Base-by-base conservation (phyloP, 441 rosid genomes). In the Aleurites moluccanus region DNA sequence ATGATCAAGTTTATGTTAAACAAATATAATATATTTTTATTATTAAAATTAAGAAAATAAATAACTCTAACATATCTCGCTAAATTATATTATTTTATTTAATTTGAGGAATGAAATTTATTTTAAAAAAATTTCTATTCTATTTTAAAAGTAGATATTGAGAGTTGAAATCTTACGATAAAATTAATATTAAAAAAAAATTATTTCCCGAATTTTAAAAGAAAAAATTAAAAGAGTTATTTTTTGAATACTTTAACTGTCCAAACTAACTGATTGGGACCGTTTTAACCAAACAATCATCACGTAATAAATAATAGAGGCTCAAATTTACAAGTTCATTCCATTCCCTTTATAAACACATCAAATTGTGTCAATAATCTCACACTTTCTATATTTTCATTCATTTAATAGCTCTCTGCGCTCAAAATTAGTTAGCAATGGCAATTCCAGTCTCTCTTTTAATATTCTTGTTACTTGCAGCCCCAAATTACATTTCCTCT, bases 401-500 rank as follows among this genome's bases (percentile, higher is more conserved):
- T 55, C 9, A 33, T 57, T 40, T 42, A 28, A 52, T 16, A 64
- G 18, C 27, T 3, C 11, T 30, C 13, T 27, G 2, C 28, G 23
- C 47, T n/a, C 15, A 14, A 13, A 50, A 16, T 18, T 5, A 33
- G 4, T 33, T 33, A 13, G 11, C 30, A 73, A 79, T 79, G 82
- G 78, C 80, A 66, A 13, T 67, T 35, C 72, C 68, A 9, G 75
- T 65, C 25, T 75, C 79, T 55, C 74, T 78, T 65, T 30, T 78
- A 14, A 30, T 67, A 8, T 62, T 83, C 74, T 63, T 84, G 78
- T 67, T 88, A 6, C 35, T 77, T 50, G 73, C 59, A 69, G 79
- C 83, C 63, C 82, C 82, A 38, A 49, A 62, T 77, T 67, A 73
- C 13, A 14, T 52, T 81, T 82, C 81, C 74, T 83, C 91, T 71